Percentiles rank a stretch among this genome's conserved stretches.
Conservation (phyloP, 305 asterid genomes). For the Vinca major region DNA sequence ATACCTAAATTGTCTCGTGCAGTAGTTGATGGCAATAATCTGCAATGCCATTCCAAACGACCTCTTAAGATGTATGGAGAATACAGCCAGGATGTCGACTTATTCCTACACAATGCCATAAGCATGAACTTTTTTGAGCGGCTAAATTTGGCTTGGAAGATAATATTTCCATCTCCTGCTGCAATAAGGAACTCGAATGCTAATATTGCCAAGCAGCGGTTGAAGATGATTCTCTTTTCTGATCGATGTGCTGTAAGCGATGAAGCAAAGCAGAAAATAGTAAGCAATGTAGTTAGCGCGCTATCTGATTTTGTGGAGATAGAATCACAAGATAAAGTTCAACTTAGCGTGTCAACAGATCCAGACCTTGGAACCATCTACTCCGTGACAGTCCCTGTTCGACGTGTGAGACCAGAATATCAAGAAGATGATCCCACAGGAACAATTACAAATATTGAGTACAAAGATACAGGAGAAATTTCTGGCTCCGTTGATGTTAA, state of each 20-base stretch:
- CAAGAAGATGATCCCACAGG: conserved; percentile 67
- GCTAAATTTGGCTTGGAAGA: conserved; percentile 76
- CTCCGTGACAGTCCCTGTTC: conserved; percentile 77
- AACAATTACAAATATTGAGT: conserved; percentile 58
- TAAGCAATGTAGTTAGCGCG: conserved; percentile 61
- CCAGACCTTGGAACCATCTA: conserved; percentile 77
- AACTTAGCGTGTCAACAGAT: conserved; percentile 79
- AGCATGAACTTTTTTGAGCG: conserved; percentile 24
- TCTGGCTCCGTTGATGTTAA: conserved; percentile 90
- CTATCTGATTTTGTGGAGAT: conserved; percentile 89
- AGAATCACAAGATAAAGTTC: conserved; percentile 93
- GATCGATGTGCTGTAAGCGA: conserved; percentile 96
- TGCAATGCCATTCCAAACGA: conserved; percentile 49
- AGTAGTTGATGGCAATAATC: conserved; percentile 23
- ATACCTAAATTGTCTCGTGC: conserved; percentile 30
- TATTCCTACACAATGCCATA: conserved; percentile 34
- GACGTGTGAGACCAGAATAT: conserved; percentile 78
- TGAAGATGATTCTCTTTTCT: conserved; percentile 95
- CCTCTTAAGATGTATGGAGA: conserved; percentile 43
- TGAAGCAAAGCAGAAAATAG: conserved; percentile 90
- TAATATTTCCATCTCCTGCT: conserved; percentile 69
- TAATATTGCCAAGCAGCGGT: conserved; percentile 81
- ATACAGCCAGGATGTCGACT: conserved; percentile 54
- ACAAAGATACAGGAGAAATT: conserved; percentile 58
- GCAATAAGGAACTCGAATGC: conserved; percentile 59